Base-by-base conservation (phyloP, 2,329 filamentous ascomycete genomes). In the Allantophomopsis lycopodina region DNA sequence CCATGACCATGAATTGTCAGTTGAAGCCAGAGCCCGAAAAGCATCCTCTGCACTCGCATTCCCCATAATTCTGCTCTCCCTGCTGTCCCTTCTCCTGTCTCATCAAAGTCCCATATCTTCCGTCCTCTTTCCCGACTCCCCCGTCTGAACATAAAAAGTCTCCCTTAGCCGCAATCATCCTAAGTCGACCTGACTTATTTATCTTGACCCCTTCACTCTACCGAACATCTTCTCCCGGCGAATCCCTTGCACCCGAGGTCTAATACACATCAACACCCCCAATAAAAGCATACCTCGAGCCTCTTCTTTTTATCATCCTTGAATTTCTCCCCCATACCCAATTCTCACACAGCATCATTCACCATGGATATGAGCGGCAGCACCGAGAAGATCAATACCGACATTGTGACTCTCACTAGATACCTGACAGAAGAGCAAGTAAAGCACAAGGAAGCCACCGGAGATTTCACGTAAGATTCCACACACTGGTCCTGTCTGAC, bases 391-490 rank as follows among this genome's bases (percentile, higher is more conserved):
- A 79, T 98, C 67, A 95, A 96, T 71, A 93, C 85, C 46, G 77
- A 95, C 62, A 96, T 98, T 57, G 73, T 96, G 58, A 96, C 91
- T 40, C 77, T 98, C 52, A 95, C 91, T 33, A 76, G 91, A 46
- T 94, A 91, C 71, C 73, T 98, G 53, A 96, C 87, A 21, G 91
- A 98, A 68, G 88, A 95, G 67, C 91, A 98, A 62, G 65, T 71
- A 46, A 95, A 95, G 64, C 79, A 93, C 66, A 81, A 82, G 58
- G 87, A 96, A 60, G 91, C 91, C 40, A 95, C 88, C 12, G 91
- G 91, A 67, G 91, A 98, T 66, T 98, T 98, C 66, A 98, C 91
- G 86, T 94, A 72, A 45, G 82, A 64, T 14, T 14, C 34, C 41
- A 39, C 7, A 33, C 6, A 7, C 32, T 34, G 7, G 17, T 12